A percentile compares a stretch with the other conserved stretches of the same genome.
These are phyloP conservation scores for Verticillium tricorpus DNA, from an alignment of 2,329 filamentous ascomycete species.

Conservation along the genomic window DNA sequence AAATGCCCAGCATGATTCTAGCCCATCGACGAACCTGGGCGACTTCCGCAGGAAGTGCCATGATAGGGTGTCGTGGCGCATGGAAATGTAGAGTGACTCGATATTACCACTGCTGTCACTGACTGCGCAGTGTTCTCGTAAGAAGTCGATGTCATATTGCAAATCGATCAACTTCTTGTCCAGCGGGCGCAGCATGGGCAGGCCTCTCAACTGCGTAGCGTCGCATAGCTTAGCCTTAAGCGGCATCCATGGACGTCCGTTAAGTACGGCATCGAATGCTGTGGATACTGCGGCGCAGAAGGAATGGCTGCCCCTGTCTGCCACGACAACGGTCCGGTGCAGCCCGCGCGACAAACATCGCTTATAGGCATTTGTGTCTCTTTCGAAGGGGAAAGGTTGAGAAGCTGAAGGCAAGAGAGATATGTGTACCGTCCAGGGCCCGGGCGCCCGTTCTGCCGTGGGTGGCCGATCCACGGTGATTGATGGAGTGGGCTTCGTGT, in stretches of 20 bases:
- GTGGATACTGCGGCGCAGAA: constrained; percentile 44
- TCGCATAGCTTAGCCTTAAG: constrained; percentile 56
- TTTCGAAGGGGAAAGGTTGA: constrained; percentile 57
- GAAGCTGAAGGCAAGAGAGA: constrained; percentile 51
- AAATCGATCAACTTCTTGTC: constrained; percentile 35
- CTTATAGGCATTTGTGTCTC: constrained; percentile 57
- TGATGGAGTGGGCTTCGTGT: neutral
- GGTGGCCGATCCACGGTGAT: neutral
- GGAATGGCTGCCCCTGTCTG: constrained; percentile 42
- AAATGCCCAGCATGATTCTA: constrained; percentile 51
- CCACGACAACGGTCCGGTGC: constrained; percentile 52
- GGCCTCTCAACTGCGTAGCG: constrained; percentile 46
- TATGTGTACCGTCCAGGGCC: constrained; percentile 55
- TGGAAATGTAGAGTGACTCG: constrained; percentile 56
- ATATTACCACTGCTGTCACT: constrained; percentile 49
- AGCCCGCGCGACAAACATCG: constrained; percentile 56
- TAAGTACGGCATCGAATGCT: constrained; percentile 45
- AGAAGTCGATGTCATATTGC: constrained; percentile 45
- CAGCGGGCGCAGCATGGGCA: constrained; percentile 55
- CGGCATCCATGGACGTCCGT: constrained; percentile 50
- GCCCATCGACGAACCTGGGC: constrained; percentile 43
- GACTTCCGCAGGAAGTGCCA: constrained; percentile 48
- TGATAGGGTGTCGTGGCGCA: constrained; percentile 48
- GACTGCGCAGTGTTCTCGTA: constrained; percentile 51
- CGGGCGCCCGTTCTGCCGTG: constrained; percentile 5